Percentiles rank a stretch among this genome's conserved stretches.
phyloP scores from a whole-genome alignment of 2,329 filamentous ascomycete species.

The Rugonectria rugulosa region DNA sequence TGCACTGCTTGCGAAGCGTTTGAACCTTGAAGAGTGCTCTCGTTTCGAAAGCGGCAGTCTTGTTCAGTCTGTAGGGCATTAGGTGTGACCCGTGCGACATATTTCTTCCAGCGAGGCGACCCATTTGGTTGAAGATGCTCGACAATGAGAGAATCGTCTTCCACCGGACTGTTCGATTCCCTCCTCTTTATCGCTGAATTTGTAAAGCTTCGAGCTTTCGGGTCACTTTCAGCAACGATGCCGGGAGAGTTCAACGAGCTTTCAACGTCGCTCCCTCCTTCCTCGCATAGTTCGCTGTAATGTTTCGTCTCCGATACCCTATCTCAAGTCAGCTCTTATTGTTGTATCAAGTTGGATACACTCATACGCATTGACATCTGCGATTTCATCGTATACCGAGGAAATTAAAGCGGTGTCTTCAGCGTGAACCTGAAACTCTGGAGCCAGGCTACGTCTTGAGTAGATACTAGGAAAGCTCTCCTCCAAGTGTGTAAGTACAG shows the following conservation, averaged over 20 bases:
- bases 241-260: too few species aligned
- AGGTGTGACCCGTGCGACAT: too few species aligned
- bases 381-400: constrained; percentile 25
- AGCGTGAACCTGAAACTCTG: neutral
- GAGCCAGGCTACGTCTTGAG: neutral
- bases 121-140: too few species aligned
- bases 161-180: too few species aligned
- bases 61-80: too few species aligned
- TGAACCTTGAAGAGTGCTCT: neutral
- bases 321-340: neutral
- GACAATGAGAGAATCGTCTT: too few species aligned
- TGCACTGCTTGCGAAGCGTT: neutral
- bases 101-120: too few species aligned
- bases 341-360: neutral
- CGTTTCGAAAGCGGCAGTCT: too few species aligned
- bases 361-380: constrained; percentile 26
- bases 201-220: too few species aligned
- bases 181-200: too few species aligned
- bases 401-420: neutral
- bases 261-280: too few species aligned
- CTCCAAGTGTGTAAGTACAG: neutral
- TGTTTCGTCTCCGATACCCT: constrained; percentile 34
- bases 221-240: too few species aligned
- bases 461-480: neutral
- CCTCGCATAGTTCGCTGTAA: neutral